Base-by-base conservation (phyloP, 2,329 filamentous ascomycete species). In the Neofusicoccum umdonicola region DNA sequence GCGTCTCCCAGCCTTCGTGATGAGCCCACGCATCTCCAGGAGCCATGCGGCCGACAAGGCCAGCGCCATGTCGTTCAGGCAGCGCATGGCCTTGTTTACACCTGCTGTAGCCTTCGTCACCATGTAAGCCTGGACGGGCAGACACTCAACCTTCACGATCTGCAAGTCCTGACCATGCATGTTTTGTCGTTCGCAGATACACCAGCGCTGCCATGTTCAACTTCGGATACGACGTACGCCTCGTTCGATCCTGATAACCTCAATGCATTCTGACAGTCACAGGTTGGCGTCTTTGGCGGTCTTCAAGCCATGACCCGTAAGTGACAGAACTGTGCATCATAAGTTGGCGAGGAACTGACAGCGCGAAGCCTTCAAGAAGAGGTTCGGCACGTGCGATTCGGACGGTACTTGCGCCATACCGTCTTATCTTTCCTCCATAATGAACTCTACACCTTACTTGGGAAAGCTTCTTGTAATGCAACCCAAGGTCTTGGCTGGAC, bases 131-230 rank as follows among this genome's bases (percentile, higher is more conserved):
- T 27, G 15, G 15, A 45, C 34, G 17, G 11, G 17, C 4, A 19
- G 19, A 37, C 8, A 13, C 6, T 3, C 12, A 45, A 7, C n/a
- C 13, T 22, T 13, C 4, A 3, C 17, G 3, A 15, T 8, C 6
- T 37, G 7, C 7, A 13, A 4, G 11, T 9, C 13, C 39, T 57
- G 39, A 60, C 42, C n/a, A 3, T 51, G 17, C 19, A 6, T 51
- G 37, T 19, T 3, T 48, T 31, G 22, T 6, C 19, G 19, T 12
- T 22, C 8, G 41, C 17, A 62, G 58, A 62, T 62, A 62, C 17
- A 62, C 58, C 19, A 62, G 58, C 58, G 58, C 58, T 27, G 58
- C 58, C 58, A 62, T 62, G 58, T 62, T 62, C 47, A 62, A 62
- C 15, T 62, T 62, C 6, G 58, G 58, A 15, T 62, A 62, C 58